Percentiles rank a stretch among this genome's conserved stretches.
phyloP scores from a whole-genome alignment of 116 monocot species.

The Thalassia testudinum region DNA sequence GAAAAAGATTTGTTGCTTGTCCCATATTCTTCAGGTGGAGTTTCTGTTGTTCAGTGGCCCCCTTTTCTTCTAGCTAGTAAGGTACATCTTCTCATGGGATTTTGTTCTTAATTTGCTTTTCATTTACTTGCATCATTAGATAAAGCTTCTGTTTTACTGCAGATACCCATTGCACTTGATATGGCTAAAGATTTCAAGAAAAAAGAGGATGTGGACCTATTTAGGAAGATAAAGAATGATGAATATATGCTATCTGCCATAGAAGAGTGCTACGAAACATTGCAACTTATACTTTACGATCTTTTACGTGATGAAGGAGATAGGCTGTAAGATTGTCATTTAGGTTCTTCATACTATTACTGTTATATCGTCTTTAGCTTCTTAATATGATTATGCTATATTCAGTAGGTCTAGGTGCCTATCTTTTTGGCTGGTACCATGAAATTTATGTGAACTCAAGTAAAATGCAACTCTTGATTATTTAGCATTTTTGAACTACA shows the following conservation, averaged over 20 bases:
- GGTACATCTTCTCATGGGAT: conserved; percentile 16
- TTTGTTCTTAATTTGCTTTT: too few relatives aligned
- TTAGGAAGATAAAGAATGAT: conserved; percentile 75
- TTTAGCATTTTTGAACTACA: too few relatives aligned
- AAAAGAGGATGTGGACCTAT: conserved; percentile 59
- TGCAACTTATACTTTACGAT: conserved; percentile 40
- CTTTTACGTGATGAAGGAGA: conserved; percentile 52
- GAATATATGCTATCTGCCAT: conserved; percentile 66
- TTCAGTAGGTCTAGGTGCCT: too few relatives aligned
- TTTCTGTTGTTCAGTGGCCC: conserved; percentile 94
- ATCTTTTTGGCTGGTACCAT: too few relatives aligned
- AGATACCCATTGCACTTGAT: conserved; percentile 96
- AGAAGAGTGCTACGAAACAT: conserved; percentile 81
- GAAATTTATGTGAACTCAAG: too few relatives aligned
- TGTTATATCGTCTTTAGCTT: too few relatives aligned
- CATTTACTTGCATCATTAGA: too few relatives aligned
- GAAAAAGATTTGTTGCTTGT: conserved; percentile 80
- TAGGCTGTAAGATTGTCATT: conserved; percentile 32
- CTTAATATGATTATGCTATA: too few relatives aligned
- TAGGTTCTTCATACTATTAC: conserved; percentile 1
- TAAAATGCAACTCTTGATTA: too few relatives aligned
- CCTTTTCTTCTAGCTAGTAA: conserved; percentile 98
- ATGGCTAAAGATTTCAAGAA: conserved; percentile 92
- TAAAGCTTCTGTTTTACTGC: not conserved
- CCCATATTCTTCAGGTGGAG: conserved; percentile 53